Conservation (phyloP, 257 asterid species). For the Catharanthus roseus region DNA sequence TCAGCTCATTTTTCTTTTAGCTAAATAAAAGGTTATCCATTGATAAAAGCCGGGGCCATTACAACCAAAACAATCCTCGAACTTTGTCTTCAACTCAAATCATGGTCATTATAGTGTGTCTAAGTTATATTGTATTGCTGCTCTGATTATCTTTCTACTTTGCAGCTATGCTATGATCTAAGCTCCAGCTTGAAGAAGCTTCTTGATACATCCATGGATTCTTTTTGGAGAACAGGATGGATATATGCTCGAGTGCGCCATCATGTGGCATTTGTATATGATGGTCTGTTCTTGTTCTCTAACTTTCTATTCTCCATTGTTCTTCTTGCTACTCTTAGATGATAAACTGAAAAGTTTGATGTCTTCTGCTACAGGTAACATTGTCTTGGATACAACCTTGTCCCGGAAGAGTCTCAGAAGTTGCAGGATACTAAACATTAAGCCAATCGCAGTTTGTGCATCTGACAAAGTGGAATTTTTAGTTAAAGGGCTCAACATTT, state of each 20-base stretch:
- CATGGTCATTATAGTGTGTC: no score
- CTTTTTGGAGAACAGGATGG: constrained; percentile 90
- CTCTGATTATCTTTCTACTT: constrained; percentile 14
- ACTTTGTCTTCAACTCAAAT: no score
- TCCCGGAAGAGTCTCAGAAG: constrained; percentile 33
- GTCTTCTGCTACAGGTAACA: constrained; percentile 53
- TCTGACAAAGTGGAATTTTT: constrained; percentile 62
- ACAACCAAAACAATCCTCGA: no score
- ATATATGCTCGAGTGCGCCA: constrained; percentile 67
- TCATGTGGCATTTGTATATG: constrained; percentile 57
- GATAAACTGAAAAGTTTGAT: constrained; percentile 15
- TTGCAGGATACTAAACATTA: constrained; percentile 64
- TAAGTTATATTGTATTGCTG: background rate
- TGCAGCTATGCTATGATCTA: constrained; percentile 69
- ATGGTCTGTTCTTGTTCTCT: constrained; percentile 45
- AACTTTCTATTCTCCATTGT: constrained; percentile 8
- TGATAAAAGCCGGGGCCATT: no score
- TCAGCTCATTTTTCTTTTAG: no score
- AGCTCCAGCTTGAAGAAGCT: constrained; percentile 68
- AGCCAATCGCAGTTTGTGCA: constrained; percentile 76
- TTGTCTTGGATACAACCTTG: constrained; percentile 62
- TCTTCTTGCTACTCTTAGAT: constrained; percentile 1
- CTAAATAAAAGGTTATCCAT: no score
- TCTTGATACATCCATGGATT: constrained; percentile 57
- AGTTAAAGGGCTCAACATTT: constrained; percentile 66